Conservation (phyloP, 352 stramenopile genomes). For the Globisporangium nagaii region DNA sequence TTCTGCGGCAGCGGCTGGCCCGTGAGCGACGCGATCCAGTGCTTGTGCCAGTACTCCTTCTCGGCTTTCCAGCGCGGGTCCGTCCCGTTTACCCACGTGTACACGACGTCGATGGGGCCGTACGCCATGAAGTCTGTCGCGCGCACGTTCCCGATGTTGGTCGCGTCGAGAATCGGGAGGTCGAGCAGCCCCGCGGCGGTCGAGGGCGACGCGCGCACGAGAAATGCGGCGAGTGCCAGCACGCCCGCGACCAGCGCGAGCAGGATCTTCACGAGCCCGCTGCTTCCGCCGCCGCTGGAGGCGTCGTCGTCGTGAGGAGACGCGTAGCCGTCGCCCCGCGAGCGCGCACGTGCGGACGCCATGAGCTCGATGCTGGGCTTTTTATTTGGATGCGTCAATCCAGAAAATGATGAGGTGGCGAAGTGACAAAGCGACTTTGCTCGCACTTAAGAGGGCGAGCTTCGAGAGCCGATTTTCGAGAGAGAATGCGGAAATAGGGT, state of each 20-base stretch:
- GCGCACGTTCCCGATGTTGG: slow-evolving; percentile 67
- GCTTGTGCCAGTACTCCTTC: slow-evolving; percentile 86
- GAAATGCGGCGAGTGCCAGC: slow-evolving; percentile 8
- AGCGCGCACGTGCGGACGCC: slow-evolving; percentile 14
- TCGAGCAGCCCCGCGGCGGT: slow-evolving; percentile 4
- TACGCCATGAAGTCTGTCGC: slow-evolving; percentile 57
- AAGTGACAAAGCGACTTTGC: too few relatives aligned
- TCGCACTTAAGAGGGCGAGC: too few relatives aligned
- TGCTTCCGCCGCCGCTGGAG: not conserved
- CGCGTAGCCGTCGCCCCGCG: not conserved
- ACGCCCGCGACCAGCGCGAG: not conserved
- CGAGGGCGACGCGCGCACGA: slow-evolving; percentile 1
- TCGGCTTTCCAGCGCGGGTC: slow-evolving; percentile 90
- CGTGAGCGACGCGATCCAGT: slow-evolving; percentile 84
- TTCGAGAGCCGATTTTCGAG: too few relatives aligned
- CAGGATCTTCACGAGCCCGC: not conserved
- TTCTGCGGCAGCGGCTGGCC: slow-evolving; percentile 63
- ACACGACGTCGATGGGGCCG: slow-evolving; percentile 92
- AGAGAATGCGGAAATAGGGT: too few relatives aligned
- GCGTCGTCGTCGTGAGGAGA: not conserved
- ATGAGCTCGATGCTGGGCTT: too few relatives aligned
- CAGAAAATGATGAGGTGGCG: too few relatives aligned
- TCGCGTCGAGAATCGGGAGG: slow-evolving; percentile 3
- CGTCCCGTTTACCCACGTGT: slow-evolving; percentile 96
- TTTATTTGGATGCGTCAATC: too few relatives aligned